phyloP scores from a whole-genome alignment of 805 yeast species.

The Debaryomyces tyrocola region DNA sequence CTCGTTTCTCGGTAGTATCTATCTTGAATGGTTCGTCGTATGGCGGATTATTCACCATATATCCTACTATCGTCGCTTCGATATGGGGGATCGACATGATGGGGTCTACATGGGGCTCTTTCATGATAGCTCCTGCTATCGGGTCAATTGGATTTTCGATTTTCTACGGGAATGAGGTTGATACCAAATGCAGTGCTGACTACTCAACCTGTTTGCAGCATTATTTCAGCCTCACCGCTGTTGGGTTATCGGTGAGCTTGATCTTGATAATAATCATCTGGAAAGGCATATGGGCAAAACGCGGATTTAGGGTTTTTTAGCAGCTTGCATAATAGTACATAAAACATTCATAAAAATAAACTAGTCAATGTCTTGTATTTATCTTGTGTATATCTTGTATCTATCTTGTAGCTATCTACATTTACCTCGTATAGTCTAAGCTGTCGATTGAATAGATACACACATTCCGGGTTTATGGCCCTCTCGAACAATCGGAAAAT shows the following conservation, averaged over 20 bases:
- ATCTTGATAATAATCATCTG: constrained; percentile 24
- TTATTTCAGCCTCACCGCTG: constrained; percentile 28
- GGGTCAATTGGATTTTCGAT: constrained; percentile 73
- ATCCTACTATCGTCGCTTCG: constrained; percentile 79
- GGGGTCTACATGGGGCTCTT: constrained; percentile 92
- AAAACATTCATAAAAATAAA: background rate
- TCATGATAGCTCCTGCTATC: constrained; percentile 84
- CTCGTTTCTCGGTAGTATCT: constrained; percentile 31
- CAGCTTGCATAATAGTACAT: background rate
- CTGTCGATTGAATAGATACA: no score
- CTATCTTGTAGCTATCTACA: no score
- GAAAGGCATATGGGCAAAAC: constrained; percentile 29
- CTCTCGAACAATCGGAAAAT: no score
- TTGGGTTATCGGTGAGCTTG: constrained; percentile 25
- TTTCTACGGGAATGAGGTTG: constrained; percentile 65
- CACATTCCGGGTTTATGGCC: no score
- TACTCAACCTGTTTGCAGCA: constrained; percentile 19
- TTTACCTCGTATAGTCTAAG: no score
- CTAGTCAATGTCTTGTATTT: no score
- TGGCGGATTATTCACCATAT: constrained; percentile 83
- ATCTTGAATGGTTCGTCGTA: constrained; percentile 66
- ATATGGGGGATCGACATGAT: constrained; percentile 87
- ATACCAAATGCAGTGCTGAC: constrained; percentile 24
- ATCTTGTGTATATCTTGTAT: no score
- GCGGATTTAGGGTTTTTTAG: constrained; percentile 28